phyloP scores from a whole-genome alignment of 805 yeast genomes.

The Metschnikowia borealis region DNA sequence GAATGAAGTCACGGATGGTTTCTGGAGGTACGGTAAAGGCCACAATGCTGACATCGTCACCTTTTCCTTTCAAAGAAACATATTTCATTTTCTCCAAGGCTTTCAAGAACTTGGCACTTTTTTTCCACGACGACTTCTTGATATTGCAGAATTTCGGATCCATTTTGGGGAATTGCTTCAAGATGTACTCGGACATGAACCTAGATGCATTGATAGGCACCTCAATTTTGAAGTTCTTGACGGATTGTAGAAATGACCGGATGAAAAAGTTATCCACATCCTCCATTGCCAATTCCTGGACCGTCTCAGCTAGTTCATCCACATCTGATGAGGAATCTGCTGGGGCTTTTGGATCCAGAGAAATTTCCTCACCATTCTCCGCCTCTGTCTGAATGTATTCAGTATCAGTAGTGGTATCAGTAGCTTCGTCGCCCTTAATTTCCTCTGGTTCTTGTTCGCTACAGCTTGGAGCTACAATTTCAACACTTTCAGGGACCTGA shows the following conservation, averaged over 20 bases:
- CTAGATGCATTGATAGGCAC: constrained; percentile 71
- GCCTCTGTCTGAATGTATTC: background rate
- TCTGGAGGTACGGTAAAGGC: constrained; percentile 15
- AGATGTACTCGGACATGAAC: constrained; percentile 67
- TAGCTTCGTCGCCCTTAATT: background rate
- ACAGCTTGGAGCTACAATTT: constrained; percentile 1
- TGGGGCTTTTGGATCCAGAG: background rate
- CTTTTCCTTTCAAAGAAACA: constrained; percentile 75
- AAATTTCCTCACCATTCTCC: background rate
- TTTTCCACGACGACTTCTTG: constrained; percentile 86
- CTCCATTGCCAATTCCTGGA: constrained; percentile 44
- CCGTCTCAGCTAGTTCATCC: constrained; percentile 29
- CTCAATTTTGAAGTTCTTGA: constrained; percentile 52
- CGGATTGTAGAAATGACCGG: constrained; percentile 66
- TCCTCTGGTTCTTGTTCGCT: background rate
- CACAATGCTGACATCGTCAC: constrained; percentile 64
- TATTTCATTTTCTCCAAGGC: constrained; percentile 77
- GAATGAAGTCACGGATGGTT: constrained; percentile 57
- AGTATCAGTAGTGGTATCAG: background rate
- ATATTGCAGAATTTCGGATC: constrained; percentile 51
- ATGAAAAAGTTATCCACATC: constrained; percentile 74
- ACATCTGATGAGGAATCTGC: background rate
- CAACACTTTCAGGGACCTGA: constrained; percentile 24
- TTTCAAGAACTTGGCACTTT: constrained; percentile 78
- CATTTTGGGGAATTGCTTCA: constrained; percentile 69